A percentile compares a stretch with the other conserved stretches of the same genome.
These are phyloP conservation scores for Exsudoporus floridanus DNA, from an alignment of 1,284 basidiomycete genomes.

Conservation along the genomic window DNA sequence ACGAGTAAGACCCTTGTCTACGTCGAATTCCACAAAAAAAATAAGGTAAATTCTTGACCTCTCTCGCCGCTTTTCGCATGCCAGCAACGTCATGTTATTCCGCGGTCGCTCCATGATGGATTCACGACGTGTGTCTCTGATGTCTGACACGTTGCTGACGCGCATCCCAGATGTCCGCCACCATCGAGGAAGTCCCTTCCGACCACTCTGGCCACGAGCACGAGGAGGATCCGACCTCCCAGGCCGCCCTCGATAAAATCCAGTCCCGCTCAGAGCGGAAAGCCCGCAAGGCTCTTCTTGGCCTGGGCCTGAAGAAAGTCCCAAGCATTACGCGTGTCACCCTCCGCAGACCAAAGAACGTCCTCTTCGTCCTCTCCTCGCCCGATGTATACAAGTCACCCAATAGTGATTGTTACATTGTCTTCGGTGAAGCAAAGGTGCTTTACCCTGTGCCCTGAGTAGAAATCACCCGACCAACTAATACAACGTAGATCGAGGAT, in stretches of 20 bases:
- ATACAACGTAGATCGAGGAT: slow-evolving; percentile 75
- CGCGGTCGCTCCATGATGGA: slow-evolving; percentile 19
- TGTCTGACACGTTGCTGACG: slow-evolving; percentile 34
- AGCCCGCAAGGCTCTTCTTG: slow-evolving; percentile 84
- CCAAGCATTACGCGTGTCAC: slow-evolving; percentile 94
- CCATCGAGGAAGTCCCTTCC: slow-evolving; percentile 77
- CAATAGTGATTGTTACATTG: slow-evolving; percentile 97
- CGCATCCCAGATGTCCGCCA: slow-evolving; percentile 62
- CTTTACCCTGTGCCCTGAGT: slow-evolving; percentile 12
- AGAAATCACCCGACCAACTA: not conserved
- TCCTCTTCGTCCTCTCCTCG: slow-evolving; percentile 89
- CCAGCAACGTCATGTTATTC: not conserved
- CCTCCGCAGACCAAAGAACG: slow-evolving; percentile 91
- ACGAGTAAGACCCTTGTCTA: slow-evolving; percentile 33
- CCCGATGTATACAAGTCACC: slow-evolving; percentile 99
- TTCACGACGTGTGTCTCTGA: slow-evolving; percentile 30
- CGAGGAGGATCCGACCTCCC: slow-evolving; percentile 80
- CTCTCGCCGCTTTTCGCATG: not conserved
- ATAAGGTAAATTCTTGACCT: slow-evolving; percentile 22
- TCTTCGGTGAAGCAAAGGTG: slow-evolving; percentile 97
- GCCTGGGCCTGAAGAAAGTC: slow-evolving; percentile 89
- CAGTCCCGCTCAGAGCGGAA: slow-evolving; percentile 91
- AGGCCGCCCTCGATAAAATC: slow-evolving; percentile 87
- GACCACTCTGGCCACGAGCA: slow-evolving; percentile 73
- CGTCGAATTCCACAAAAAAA: slow-evolving; percentile 10